Base-by-base conservation (phyloP, 129 eudicot species). In the Chrysanthemum lavandulifolium region DNA sequence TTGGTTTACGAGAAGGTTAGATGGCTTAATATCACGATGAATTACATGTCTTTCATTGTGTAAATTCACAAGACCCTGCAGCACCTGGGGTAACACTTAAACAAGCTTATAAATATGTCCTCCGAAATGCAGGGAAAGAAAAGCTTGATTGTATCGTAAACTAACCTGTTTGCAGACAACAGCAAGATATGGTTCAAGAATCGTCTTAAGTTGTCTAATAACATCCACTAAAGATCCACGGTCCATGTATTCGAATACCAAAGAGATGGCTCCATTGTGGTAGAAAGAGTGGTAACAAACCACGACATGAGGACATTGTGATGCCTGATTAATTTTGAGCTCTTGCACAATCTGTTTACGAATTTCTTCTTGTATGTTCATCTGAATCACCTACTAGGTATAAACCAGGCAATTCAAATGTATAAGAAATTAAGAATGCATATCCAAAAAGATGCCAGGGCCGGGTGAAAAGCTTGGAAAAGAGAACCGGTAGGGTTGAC, bases 321-420 rank as follows among this genome's bases (percentile, higher is more conserved):
- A 83, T 57, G 97, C 88, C 79, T 94, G 97, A 78, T 94, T 94
- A 50, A 94, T 94, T 81, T 90, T 94, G 70, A 94, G 87, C 80
- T 94, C 98, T 81, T 94, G 98, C 73, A 94, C 98, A 60, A 94
- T 94, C 72, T 94, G 98, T 82, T 90, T 94, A 45, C 98, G 97
- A 31, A 94, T 87, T 52, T 90, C 97, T 70, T 94, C 98, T 82
- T 94, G 98, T 82, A 94, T 88, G 82, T 82, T 94, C 98, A 94
- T 94, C 94, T 90, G 98, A 79, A 94, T 94, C 68, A 90, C 97
- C 98, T 40, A 6, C 10, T 2, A 40, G 2, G 10, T 40, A 40
- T 40, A 40, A 40, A 40, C 10, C 47, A 40, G 47, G 47, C 2
- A 40, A 1, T 40, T 2, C 47, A 40, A 40, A 40, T 10, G 2